Evolutionary conservation across 768 basidiomycete genomes (phyloP).

Genomic region (Hemileccinum impolitum): DNA sequence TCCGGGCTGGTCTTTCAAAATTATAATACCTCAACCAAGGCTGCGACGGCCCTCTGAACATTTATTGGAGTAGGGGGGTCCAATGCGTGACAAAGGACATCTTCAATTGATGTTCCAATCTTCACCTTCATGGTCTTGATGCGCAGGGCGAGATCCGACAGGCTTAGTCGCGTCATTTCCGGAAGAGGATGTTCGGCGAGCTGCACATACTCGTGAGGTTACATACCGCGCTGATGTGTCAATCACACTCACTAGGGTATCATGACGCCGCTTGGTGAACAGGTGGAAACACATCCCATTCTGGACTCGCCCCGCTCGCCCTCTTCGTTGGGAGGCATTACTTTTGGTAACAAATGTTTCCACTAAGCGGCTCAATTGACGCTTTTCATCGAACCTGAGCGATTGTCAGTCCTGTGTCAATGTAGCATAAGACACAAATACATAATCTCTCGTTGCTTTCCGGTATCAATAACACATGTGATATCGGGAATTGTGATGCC

Average conservation of each 20-base stretch:
- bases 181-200: constrained; percentile 88
- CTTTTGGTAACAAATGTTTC: constrained; percentile 91
- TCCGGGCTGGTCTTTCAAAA: not conserved
- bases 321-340: constrained; percentile 86
- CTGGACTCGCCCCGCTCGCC: constrained; percentile 89
- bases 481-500: constrained; percentile 98
- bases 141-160: constrained; percentile 86
- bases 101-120: constrained; percentile 81
- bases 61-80: constrained; percentile 88
- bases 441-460: constrained; percentile 94
- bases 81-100: constrained; percentile 80
- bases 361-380: constrained; percentile 87
- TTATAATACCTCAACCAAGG: constrained; percentile 75
- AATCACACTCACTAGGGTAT: constrained; percentile 56
- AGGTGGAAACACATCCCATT: constrained; percentile 91
- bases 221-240: not conserved
- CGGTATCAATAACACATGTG: constrained; percentile 92
- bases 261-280: constrained; percentile 85
- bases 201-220: constrained; percentile 35
- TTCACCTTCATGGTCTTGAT: constrained; percentile 94
- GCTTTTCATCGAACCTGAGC: constrained; percentile 89
- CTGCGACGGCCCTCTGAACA: constrained; percentile 84
- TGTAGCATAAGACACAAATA: constrained; percentile 23
- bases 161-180: constrained; percentile 91
- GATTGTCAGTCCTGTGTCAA: constrained; percentile 4